Evolutionary conservation across 192 early-diverging fungal species (phyloP).

Genomic region (Podila minutissima): DNA sequence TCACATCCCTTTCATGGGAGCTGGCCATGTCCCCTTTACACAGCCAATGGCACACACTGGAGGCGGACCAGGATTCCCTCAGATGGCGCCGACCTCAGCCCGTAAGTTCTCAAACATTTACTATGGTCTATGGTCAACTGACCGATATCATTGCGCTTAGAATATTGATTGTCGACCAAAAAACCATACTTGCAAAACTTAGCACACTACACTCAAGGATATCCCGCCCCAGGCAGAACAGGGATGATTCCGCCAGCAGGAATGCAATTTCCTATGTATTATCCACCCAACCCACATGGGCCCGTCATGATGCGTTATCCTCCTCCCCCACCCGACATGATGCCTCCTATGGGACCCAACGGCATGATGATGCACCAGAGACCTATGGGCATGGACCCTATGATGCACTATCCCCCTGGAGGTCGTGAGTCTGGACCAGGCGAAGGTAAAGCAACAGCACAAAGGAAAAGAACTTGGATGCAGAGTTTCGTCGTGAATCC

Average conservation of each 20-base stretch:
- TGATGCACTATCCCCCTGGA: conserved; percentile 42
- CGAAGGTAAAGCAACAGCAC: background rate
- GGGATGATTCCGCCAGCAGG: conserved; percentile 61
- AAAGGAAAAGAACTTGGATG: background rate
- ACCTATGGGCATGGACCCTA: conserved; percentile 56
- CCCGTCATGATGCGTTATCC: conserved; percentile 68
- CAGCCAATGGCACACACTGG: conserved; percentile 53
- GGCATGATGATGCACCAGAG: conserved; percentile 59
- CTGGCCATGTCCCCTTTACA: conserved; percentile 25
- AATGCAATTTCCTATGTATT: conserved; percentile 63
- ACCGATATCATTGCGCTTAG: background rate
- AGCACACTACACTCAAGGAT: conserved; percentile 61
- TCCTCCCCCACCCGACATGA: conserved; percentile 62
- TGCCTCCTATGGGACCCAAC: conserved; percentile 48
- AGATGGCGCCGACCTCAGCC: conserved; percentile 57
- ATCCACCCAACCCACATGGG: conserved; percentile 56
- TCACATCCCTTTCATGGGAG: conserved; percentile 39
- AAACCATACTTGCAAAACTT: background rate
- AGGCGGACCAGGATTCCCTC: conserved; percentile 61
- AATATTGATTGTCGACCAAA: background rate
- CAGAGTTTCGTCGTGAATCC: background rate
- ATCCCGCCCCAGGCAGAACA: conserved; percentile 58
- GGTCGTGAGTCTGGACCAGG: conserved; percentile 19
- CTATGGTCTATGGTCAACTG: background rate
- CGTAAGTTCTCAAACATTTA: conserved; percentile 41